These are phyloP conservation scores for Immersiella caudata DNA, from an alignment of 495 filamentous ascomycete genomes.

Conservation along the genomic window DNA sequence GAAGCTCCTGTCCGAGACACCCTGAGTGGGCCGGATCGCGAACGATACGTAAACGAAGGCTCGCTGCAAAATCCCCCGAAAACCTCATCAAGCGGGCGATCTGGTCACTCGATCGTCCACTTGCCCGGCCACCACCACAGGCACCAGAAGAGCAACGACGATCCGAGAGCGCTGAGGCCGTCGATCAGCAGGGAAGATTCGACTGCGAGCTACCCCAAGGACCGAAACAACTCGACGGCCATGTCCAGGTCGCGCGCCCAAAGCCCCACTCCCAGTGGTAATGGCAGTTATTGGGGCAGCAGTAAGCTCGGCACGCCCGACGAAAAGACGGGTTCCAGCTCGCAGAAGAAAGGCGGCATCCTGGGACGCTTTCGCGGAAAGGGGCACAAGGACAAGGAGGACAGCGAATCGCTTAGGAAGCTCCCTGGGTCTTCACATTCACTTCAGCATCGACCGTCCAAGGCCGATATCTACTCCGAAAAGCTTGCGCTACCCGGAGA, in stretches of 20 bases:
- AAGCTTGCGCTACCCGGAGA: background rate
- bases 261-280: conserved; percentile 74
- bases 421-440: conserved; percentile 60
- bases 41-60: conserved; percentile 60
- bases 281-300: conserved; percentile 55
- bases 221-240: conserved; percentile 48
- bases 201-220: conserved; percentile 51
- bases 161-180: conserved; percentile 64
- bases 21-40: conserved; percentile 68
- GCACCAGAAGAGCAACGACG: conserved; percentile 76
- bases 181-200: conserved; percentile 73
- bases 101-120: conserved; percentile 57
- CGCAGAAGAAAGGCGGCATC: conserved; percentile 61
- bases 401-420: conserved; percentile 54
- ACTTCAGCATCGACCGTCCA: conserved; percentile 50
- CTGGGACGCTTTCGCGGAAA: conserved; percentile 63
- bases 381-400: conserved; percentile 59
- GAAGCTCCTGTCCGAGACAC: conserved; percentile 79
- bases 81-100: conserved; percentile 56
- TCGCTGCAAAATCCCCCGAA: conserved; percentile 47
- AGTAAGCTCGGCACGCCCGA: conserved; percentile 50
- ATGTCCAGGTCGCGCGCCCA: conserved; percentile 60
- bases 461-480: conserved; percentile 47
- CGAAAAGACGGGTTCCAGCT: conserved; percentile 63
- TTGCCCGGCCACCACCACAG: conserved; percentile 70